Conservation (phyloP, 441 rosid genomes). For the Corymbia citriodora region DNA sequence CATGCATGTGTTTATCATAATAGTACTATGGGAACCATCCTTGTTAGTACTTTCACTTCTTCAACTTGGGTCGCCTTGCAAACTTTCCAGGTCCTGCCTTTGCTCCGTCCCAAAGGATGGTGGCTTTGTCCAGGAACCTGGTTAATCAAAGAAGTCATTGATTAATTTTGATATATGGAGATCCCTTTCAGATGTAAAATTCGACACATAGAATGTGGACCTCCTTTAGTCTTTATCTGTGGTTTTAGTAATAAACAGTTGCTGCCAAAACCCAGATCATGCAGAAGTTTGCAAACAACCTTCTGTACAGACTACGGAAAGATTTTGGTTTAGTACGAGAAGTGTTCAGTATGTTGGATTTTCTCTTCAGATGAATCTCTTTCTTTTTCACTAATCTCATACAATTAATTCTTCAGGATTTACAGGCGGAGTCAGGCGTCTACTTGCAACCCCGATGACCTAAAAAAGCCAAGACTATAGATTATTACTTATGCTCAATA, state of each 20-base stretch:
- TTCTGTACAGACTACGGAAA: not conserved
- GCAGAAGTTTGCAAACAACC: not conserved
- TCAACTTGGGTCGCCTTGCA: conserved; percentile 58
- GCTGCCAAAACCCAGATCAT: not conserved
- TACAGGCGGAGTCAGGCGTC: not conserved
- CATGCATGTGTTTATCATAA: conserved; percentile 54
- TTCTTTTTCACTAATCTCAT: not conserved
- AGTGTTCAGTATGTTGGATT: not conserved
- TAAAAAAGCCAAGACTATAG: not conserved
- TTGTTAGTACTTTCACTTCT: conserved; percentile 41
- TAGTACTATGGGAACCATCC: conserved; percentile 54
- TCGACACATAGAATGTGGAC: too few relatives aligned
- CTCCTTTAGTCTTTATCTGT: not conserved
- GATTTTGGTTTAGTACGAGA: not conserved
- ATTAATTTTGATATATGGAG: not conserved
- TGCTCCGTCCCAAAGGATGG: conserved; percentile 13
- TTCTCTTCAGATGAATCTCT: not conserved
- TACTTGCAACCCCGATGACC: not conserved
- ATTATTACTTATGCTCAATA: too few relatives aligned
- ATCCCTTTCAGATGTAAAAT: too few relatives aligned
- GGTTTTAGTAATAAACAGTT: not conserved
- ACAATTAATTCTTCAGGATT: not conserved
- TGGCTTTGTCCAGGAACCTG: conserved; percentile 47
- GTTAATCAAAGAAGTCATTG: not conserved
- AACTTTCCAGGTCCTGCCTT: conserved; percentile 8